Percentiles rank a stretch among this genome's conserved stretches.
phyloP scores from a whole-genome alignment of 2,329 filamentous ascomycete genomes.

The Trematosphaeria pertusa region DNA sequence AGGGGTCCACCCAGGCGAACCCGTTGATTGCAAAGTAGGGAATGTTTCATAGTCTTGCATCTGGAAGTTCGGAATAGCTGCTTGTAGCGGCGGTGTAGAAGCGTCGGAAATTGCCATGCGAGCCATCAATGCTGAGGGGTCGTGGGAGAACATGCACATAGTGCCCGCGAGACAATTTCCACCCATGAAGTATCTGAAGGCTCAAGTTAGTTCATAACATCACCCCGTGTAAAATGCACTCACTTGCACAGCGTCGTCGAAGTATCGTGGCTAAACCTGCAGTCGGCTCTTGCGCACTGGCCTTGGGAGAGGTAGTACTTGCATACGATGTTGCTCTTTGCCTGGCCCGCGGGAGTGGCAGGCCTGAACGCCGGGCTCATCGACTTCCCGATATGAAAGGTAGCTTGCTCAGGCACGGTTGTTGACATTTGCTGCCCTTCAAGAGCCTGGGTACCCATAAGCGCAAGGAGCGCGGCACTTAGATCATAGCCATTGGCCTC shows the following conservation, averaged over 20 bases:
- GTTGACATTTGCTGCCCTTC: constrained; percentile 57
- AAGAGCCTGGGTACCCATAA: constrained; percentile 76
- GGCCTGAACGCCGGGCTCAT: constrained; percentile 77
- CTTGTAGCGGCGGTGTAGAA: constrained; percentile 68
- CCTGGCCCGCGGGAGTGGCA: constrained; percentile 75
- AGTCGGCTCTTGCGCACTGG: constrained; percentile 94
- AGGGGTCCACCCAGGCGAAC: constrained; percentile 50
- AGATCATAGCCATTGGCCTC: constrained; percentile 91
- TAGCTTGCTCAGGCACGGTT: constrained; percentile 63
- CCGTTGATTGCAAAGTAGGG: constrained; percentile 69
- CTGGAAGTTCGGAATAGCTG: constrained; percentile 72
- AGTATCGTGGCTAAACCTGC: constrained; percentile 94
- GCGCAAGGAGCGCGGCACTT: constrained; percentile 85
- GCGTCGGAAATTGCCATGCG: constrained; percentile 77
- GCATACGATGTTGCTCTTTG: constrained; percentile 89
- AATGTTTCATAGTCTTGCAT: constrained; percentile 87
- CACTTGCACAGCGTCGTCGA: constrained; percentile 98
- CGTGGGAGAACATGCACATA: constrained; percentile 96
- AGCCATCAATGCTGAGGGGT: constrained; percentile 84
- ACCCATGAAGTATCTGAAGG: constrained; percentile 87
- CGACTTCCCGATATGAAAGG: constrained; percentile 86
- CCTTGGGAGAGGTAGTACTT: constrained; percentile 96
- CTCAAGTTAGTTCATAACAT: constrained; percentile 30
- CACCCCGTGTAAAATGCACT: constrained; percentile 52
- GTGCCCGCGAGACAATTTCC: constrained; percentile 94